phyloP scores from a whole-genome alignment of 192 early-diverging fungal species.

The Entomortierella beljakovae region DNA sequence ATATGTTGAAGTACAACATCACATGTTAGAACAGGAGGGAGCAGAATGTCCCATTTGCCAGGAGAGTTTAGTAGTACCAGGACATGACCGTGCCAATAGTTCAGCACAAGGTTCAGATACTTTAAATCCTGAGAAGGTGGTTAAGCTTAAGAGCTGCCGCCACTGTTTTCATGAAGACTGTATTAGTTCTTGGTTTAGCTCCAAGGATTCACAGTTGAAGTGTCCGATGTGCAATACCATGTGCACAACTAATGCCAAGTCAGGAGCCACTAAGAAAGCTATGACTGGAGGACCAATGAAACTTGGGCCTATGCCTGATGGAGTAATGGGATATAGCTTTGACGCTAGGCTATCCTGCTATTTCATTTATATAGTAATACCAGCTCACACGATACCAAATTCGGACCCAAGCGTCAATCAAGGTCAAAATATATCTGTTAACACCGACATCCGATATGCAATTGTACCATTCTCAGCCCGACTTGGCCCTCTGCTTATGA shows the following conservation, averaged over 20 bases:
- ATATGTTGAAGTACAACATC: constrained; percentile 14
- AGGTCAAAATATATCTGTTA: neutral
- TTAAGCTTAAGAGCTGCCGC: constrained; percentile 44
- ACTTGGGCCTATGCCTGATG: constrained; percentile 54
- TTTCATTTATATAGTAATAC: constrained; percentile 48
- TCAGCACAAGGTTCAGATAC: neutral
- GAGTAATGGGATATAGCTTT: constrained; percentile 51
- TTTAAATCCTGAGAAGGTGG: constrained; percentile 9
- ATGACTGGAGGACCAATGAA: constrained; percentile 16
- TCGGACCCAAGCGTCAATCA: neutral
- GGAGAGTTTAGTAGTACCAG: constrained; percentile 9
- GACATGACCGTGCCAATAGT: neutral
- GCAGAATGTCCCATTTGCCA: constrained; percentile 45
- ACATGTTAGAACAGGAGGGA: constrained; percentile 11
- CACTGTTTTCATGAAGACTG: constrained; percentile 41
- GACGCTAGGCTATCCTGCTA: constrained; percentile 44
- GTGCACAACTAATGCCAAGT: constrained; percentile 18
- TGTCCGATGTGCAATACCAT: constrained; percentile 45
- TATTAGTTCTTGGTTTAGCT: constrained; percentile 31
- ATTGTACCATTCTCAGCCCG: constrained; percentile 41
- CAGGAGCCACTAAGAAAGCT: constrained; percentile 10
- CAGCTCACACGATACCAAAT: constrained; percentile 17
- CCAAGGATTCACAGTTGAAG: constrained; percentile 29
- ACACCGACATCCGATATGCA: constrained; percentile 28
- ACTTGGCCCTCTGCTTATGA: constrained; percentile 53